phyloP scores from a whole-genome alignment of 129 eudicot genomes.

The Tanacetum coccineum region DNA sequence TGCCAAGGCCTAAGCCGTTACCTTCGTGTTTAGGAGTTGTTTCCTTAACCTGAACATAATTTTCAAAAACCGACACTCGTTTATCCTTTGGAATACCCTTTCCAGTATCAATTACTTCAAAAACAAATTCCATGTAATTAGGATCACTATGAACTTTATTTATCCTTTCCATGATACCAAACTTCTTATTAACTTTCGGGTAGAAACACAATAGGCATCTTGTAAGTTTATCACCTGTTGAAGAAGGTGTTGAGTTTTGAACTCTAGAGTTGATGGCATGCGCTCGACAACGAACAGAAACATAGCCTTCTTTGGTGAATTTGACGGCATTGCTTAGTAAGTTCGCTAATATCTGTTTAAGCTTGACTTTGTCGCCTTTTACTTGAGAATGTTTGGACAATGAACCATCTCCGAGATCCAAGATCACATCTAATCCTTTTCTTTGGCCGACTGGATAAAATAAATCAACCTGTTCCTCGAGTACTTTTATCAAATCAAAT shows the following conservation, averaged over 20 bases:
- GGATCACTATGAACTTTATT: conserved; percentile 32
- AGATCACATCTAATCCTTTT: conserved; percentile 62
- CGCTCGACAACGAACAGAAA: conserved; percentile 40
- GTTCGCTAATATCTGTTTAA: conserved; percentile 70
- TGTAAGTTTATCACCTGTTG: conserved; percentile 16
- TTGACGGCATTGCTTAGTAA: conserved; percentile 78
- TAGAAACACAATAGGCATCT: conserved; percentile 34
- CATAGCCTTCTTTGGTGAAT: conserved; percentile 73
- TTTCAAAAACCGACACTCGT: conserved; percentile 55
- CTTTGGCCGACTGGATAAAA: conserved; percentile 58
- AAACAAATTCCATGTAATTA: conserved; percentile 54
- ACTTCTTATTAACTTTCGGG: conserved; percentile 14
- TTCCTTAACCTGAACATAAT: conserved; percentile 80
- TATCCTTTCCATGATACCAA: conserved; percentile 7
- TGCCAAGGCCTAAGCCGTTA: conserved; percentile 33
- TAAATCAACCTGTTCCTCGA: conserved; percentile 71
- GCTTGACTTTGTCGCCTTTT: conserved; percentile 63
- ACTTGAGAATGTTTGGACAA: conserved; percentile 45
- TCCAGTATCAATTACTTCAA: conserved; percentile 84
- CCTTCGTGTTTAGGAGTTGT: conserved; percentile 43
- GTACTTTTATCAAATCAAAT: conserved; percentile 46
- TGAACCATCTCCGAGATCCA: conserved; percentile 57
- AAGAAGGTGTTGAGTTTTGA: conserved; percentile 27
- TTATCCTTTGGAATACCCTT: conserved; percentile 85
- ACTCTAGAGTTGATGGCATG: conserved; percentile 40